Evolutionary conservation across 768 basidiomycete genomes (phyloP), one percentile per base, ranked within the genome.

Genomic region (Gyrodon lividus): DNA sequence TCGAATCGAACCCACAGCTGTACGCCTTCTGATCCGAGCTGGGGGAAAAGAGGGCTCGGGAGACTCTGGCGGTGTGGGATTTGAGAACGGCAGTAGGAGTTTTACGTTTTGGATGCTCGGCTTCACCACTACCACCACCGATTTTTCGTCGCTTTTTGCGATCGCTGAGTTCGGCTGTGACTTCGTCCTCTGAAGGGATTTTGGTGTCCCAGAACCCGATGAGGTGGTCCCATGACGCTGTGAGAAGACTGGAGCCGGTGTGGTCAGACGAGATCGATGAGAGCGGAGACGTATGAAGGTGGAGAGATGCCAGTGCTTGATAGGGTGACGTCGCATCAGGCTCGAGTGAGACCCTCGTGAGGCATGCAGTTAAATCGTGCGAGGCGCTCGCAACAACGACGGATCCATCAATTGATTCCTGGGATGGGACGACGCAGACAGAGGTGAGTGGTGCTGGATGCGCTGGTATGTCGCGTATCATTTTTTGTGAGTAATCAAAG

Each of bases 1-100:
- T 92, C 24, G 94, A 96, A 69, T 97, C 95, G 63, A 92, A 91
- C 0, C 91, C 89, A 62, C 86, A 87, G 59, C 89, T 92, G 55
- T 84, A 82, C 24, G 85, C 93, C 50, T 69, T 54, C 46, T 62
- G 46, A 35, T 56, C 64, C 17, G 59, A 63, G 45, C 70, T 75
- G 3, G 65, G 63, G 10, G 70, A 68, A 70, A 89, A 95, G 0
- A 81, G 62, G 4, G 81, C 86, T 31, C 80, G 83, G 5, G 92
- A 92, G 1, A 98, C 87, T 12, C 91, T 77, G 17, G 78, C 87
- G 0, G 84, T 85, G 67, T 98, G 97, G 0, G 88, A 91, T 57
- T 88, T 86, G 49, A 99, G 75, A 2, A 92, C 87, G 5, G 72
- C 70, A 5, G 78, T 59, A 0, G 96, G 94, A 0, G 81, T 86